Base-by-base conservation (phyloP, 805 yeast genomes). In the Yamadazyma kitorensis region DNA sequence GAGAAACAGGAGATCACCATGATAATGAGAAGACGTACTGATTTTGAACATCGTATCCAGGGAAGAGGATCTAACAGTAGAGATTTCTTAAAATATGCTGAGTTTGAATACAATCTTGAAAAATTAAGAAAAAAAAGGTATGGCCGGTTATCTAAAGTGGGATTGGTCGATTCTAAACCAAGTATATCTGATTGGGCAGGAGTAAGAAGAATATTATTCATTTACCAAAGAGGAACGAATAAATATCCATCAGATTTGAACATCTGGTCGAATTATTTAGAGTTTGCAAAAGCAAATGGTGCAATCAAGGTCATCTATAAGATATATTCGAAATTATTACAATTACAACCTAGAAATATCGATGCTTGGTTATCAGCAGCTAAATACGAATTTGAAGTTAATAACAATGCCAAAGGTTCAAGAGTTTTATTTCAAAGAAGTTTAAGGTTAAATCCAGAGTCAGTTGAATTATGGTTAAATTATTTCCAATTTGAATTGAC, bases 351-450 rank as follows among this genome's bases (percentile, higher is more conserved):
- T n/a, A 74, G 84, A 27, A 85, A 89, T 52, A 76, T 87, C 2
- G 84, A 82, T 48, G 84, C 91, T 12, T 93, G 98, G 98, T 76
- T 93, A 27, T 76, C 86, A 50, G 97, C 96, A 16, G 96, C 97
- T 19, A 86, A 86, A 54, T 87, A 86, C 60, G 98, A 93, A 61
- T 82, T 86, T 50, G 96, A 91, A 48, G 76, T 75, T 18, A 87
- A 93, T 58, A 85, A 91, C 25, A 84, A 88, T 48, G 86, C 95
- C 28, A 80, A 82, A 52, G 89, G 95, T 29, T 89, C 97, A 15
- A 75, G 99, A 57, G 77, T 78, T 7, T 70, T 93, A 17, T 79
- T 88, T 57, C 96, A 89, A 58, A 77, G 84, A 45, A 95, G 83
- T 20, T 68, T 93, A 25, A 72, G 95, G 56, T 84, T 93, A 57